Evolutionary conservation across 208 protist genomes (phyloP).

Genomic region (Leishmania amazonensis): DNA sequence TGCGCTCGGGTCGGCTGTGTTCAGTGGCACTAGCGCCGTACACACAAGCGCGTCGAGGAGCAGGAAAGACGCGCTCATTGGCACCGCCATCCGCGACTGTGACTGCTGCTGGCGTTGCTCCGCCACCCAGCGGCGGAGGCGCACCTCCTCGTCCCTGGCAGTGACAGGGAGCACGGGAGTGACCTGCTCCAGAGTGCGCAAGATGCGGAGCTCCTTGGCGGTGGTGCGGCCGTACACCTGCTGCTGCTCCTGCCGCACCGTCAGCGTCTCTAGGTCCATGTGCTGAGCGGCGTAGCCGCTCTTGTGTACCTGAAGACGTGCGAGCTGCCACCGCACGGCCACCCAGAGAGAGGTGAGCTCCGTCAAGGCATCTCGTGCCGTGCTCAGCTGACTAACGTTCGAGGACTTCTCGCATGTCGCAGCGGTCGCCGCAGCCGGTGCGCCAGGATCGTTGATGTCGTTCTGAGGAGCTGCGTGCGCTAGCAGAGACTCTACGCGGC

Average conservation of each 20-base stretch:
- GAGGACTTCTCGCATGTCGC: not conserved
- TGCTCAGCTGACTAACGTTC: not conserved
- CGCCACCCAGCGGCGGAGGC: conserved; percentile 49
- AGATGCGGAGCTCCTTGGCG: conserved; percentile 74
- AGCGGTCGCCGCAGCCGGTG: not conserved
- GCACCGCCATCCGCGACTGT: not conserved
- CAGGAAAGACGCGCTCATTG: conserved; percentile 38
- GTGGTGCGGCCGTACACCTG: conserved; percentile 68
- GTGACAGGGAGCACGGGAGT: conserved; percentile 51
- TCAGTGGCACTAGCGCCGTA: conserved; percentile 48
- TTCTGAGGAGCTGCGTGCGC: not conserved
- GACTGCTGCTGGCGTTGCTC: conserved; percentile 24
- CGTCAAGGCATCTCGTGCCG: conserved; percentile 64
- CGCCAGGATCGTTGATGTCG: not conserved
- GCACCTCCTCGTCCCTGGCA: conserved; percentile 58
- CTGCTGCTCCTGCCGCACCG: conserved; percentile 61
- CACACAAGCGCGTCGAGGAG: conserved; percentile 60
- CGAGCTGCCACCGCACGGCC: conserved; percentile 58
- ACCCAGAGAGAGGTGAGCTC: conserved; percentile 63
- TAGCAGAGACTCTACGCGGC: conserved; percentile 24
- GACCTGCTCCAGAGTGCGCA: conserved; percentile 48
- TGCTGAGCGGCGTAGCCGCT: conserved; percentile 48
- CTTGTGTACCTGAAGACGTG: conserved; percentile 47
- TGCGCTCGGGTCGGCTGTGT: conserved; percentile 25
- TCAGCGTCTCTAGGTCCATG: conserved; percentile 63